phyloP scores from a whole-genome alignment of 306 rosid genomes.

The Spatholobus suberectus region DNA sequence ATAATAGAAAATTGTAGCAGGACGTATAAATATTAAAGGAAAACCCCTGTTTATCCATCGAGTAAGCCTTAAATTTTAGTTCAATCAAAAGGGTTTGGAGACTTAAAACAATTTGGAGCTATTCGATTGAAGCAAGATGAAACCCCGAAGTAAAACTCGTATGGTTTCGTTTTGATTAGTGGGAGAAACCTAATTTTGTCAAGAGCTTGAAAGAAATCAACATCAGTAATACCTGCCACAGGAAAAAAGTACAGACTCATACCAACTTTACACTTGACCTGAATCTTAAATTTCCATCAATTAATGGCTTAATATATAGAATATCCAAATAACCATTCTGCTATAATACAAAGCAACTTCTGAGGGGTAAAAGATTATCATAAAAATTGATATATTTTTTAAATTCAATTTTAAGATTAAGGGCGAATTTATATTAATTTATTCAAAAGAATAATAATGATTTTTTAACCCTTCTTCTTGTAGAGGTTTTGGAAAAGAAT shows the following conservation, averaged over 20 bases:
- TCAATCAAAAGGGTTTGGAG: not conserved
- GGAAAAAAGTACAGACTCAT: not conserved
- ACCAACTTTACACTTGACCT: conserved; percentile 2
- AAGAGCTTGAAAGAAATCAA: conserved; percentile 22
- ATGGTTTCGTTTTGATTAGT: not conserved
- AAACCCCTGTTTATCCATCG: not conserved
- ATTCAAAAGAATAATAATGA: not conserved
- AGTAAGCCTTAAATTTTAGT: not conserved
- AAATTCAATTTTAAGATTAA: conserved; percentile 15
- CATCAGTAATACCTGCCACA: conserved; percentile 21
- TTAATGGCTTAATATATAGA: not conserved
- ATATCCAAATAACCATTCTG: conserved; percentile 6
- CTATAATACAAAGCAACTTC: conserved; percentile 1
- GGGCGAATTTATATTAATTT: not conserved
- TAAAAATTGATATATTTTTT: not conserved
- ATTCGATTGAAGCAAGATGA: not conserved
- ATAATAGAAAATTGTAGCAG: not conserved
- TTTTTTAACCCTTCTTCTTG: not conserved
- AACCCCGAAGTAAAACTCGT: not conserved
- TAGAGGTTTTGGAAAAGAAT: not conserved
- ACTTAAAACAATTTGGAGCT: not conserved
- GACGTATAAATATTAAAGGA: not conserved
- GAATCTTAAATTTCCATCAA: not conserved
- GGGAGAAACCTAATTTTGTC: not conserved
- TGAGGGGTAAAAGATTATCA: not conserved